Base-by-base conservation (phyloP, 225 moss, liverwort and hornwort species). In the Physcomitrellopsis africana region DNA sequence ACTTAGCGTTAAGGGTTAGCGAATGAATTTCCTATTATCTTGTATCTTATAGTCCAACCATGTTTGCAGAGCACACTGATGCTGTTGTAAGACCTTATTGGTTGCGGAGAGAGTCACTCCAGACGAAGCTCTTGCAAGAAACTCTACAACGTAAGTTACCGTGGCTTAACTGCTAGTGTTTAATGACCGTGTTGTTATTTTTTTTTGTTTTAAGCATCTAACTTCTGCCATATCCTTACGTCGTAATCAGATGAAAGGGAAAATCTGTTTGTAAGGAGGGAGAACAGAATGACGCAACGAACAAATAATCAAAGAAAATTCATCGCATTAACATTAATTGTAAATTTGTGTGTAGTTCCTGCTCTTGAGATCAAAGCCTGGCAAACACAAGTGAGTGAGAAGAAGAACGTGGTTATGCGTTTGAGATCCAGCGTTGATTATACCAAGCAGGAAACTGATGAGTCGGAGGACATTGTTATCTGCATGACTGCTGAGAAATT, bases 401-500 rank as follows among this genome's bases (percentile, higher is more conserved):
- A 87, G 8, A 88, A 89, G 75, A 88, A 82, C 66, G 89, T 96
- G 70, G 88, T 96, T 47, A 80, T 94, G 84, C 92, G 92, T 57
- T 77, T 96, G 61, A 86, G 85, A 57, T 71, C 85, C 14, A 53
- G 67, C 14, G 58, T 51, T 27, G 72, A 76, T 55, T 62, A 74
- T 20, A 2, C 68, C 6, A 75, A 67, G 11, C 52, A 74, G 44
- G 70, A 22, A 52, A 79, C 56, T 10, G 77, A 65, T 17, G 81
- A 65, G 10, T n/a, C 70, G 8, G 75, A 76, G 45, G 92, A 91
- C 70, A 62, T 86, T 53, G 90, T 90, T 27, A 42, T 94, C 4
- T 89, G 92, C 72, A 78, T 92, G 79, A 84, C 85, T 51, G 91
- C 90, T 67, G 96, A 94, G 26, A 96, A 96, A 64, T 92, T 96